Evolutionary conservation across 1,284 basidiomycete species (phyloP).

Genomic region (Mycena sp.): DNA sequence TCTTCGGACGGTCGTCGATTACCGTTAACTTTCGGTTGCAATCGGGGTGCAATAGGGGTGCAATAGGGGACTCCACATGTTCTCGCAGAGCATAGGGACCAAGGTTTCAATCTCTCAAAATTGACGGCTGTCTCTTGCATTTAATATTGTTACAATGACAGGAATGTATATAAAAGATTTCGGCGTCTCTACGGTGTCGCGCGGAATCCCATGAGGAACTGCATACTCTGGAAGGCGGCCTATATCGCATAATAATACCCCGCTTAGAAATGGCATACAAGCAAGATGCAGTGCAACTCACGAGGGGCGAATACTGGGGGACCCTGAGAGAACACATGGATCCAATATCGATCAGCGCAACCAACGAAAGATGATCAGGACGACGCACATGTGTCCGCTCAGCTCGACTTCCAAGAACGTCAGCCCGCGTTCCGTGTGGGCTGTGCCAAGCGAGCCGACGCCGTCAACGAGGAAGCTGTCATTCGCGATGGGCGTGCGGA

Average conservation of each 20-base stretch:
- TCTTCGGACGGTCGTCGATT: too few relatives aligned
- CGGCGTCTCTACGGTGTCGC: conserved; percentile 44
- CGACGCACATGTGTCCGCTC: conserved; percentile 74
- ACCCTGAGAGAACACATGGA: conserved; percentile 52
- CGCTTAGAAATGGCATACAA: not conserved
- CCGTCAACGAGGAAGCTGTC: conserved; percentile 78
- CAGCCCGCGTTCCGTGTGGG: conserved; percentile 72
- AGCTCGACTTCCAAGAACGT: conserved; percentile 72
- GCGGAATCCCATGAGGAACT: conserved; percentile 75
- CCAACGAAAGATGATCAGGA: conserved; percentile 6
- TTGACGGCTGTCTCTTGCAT: too few relatives aligned
- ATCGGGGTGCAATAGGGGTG: too few relatives aligned
- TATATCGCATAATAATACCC: conserved; percentile 32
- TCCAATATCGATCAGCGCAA: not conserved
- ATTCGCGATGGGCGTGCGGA: conserved; percentile 69
- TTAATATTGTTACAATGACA: too few relatives aligned
- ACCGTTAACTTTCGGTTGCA: too few relatives aligned
- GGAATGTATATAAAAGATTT: not conserved
- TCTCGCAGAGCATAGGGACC: too few relatives aligned
- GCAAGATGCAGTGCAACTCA: conserved; percentile 47
- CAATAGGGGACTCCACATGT: too few relatives aligned
- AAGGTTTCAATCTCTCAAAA: too few relatives aligned
- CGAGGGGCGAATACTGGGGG: conserved; percentile 72
- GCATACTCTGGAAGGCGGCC: conserved; percentile 77
- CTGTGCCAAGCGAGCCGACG: conserved; percentile 69